Evolutionary conservation across 768 basidiomycete genomes (phyloP).

Genomic region (Boletus sp.): DNA sequence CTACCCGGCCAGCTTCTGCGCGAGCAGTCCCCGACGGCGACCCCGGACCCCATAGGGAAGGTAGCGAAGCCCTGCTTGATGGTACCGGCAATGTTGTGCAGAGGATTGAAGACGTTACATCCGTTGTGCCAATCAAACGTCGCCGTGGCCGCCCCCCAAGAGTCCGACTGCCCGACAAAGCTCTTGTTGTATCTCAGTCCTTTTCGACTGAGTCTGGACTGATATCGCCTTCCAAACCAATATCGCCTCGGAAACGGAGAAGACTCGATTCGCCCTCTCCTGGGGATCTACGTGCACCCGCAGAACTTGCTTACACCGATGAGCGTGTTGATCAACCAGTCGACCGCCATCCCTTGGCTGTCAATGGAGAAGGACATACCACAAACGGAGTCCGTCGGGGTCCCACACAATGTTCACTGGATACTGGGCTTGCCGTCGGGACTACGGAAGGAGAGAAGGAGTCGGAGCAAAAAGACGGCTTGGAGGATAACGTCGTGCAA

Average conservation of each 20-base stretch:
- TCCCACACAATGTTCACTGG: not conserved
- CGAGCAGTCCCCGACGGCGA: constrained; percentile 14
- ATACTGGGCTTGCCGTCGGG: not conserved
- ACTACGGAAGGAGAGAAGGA: not conserved
- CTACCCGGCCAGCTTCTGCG: constrained; percentile 20
- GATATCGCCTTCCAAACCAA: constrained; percentile 15
- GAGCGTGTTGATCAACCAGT: constrained; percentile 5
- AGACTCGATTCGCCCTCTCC: constrained; percentile 37
- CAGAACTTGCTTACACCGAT: constrained; percentile 2
- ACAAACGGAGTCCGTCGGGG: constrained; percentile 15
- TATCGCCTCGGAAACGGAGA: constrained; percentile 43
- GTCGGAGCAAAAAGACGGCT: not conserved
- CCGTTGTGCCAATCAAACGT: constrained; percentile 27
- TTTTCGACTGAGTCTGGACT: constrained; percentile 5
- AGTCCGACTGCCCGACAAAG: constrained; percentile 13
- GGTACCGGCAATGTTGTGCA: not conserved
- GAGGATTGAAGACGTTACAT: constrained; percentile 1
- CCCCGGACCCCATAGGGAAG: constrained; percentile 6
- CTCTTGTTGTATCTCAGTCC: not conserved
- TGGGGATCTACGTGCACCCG: constrained; percentile 19
- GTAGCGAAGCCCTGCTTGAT: constrained; percentile 7
- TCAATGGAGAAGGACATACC: constrained; percentile 15
- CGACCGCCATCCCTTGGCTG: not conserved
- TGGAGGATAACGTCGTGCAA: not conserved
- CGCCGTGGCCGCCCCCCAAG: constrained; percentile 33